Conservation (phyloP, 1,284 basidiomycete genomes). For the Ganoderma lucidum region DNA sequence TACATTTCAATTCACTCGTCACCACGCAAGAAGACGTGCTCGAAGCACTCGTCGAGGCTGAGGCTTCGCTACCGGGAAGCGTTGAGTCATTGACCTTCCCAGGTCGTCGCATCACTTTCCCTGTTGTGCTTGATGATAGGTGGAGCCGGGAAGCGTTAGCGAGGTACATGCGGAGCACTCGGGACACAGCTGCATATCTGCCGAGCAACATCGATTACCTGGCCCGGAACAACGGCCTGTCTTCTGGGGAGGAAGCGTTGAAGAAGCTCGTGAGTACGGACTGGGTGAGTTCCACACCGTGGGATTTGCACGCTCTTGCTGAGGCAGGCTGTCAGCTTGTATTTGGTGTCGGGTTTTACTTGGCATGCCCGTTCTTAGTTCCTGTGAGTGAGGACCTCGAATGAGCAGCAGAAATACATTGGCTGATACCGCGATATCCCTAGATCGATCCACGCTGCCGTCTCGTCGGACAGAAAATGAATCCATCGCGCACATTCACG, state of each 20-base stretch:
- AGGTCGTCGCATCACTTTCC: constrained; percentile 63
- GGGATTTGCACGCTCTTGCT: neutral
- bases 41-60: constrained; percentile 46
- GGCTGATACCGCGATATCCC: neutral
- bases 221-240: constrained; percentile 68
- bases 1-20: constrained; percentile 56
- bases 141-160: constrained; percentile 64
- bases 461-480: constrained; percentile 70
- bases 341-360: constrained; percentile 68
- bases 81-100: constrained; percentile 54
- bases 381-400: constrained; percentile 48
- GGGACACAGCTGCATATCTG: constrained; percentile 69
- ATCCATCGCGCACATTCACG: constrained; percentile 67
- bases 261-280: constrained; percentile 53
- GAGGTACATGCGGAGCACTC: constrained; percentile 61
- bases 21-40: constrained; percentile 53
- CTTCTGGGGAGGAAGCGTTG: constrained; percentile 54
- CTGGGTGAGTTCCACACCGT: constrained; percentile 49
- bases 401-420: neutral
- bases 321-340: constrained; percentile 50
- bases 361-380: constrained; percentile 67
- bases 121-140: constrained; percentile 69
- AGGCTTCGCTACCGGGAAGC: constrained; percentile 49
- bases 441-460: constrained; percentile 70
- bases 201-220: constrained; percentile 76